Conservation (phyloP, 2,329 filamentous ascomycete species). For the Gyromitra esculenta region DNA sequence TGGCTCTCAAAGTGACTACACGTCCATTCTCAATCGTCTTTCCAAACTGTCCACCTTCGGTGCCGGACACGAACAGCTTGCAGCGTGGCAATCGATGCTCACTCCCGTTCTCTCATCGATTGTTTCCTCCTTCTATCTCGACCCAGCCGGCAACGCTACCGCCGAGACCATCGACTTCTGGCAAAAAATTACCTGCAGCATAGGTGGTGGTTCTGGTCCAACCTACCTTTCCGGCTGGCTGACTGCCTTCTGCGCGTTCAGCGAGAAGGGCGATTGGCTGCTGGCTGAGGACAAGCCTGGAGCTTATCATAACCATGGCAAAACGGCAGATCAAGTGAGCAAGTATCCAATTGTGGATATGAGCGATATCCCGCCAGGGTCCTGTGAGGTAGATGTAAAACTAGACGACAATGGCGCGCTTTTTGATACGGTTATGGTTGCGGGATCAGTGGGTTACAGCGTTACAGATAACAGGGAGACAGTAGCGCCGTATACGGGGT, state of each 20-base stretch:
- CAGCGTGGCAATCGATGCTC: constrained; percentile 61
- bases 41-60: constrained; percentile 64
- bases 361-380: constrained; percentile 57
- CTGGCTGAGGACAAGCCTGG: neutral
- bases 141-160: neutral
- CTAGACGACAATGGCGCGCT: constrained; percentile 58
- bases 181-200: constrained; percentile 59
- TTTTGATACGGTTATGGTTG: constrained; percentile 58
- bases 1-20: constrained; percentile 65
- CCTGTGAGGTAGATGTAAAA: constrained; percentile 59
- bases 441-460: constrained; percentile 58
- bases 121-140: constrained; percentile 62
- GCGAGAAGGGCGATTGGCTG: constrained; percentile 59
- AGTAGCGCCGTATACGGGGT: constrained; percentile 56
- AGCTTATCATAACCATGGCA: neutral
- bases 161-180: constrained; percentile 62
- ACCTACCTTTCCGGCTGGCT: constrained; percentile 64
- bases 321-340: neutral
- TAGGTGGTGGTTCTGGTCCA: constrained; percentile 59
- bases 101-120: constrained; percentile 64
- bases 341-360: constrained; percentile 53
- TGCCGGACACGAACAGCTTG: constrained; percentile 59
- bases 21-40: constrained; percentile 61
- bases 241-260: constrained; percentile 65
- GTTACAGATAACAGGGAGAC: constrained; percentile 29